Conservation (phyloP, 345 rosid species). For the Barbarea vulgaris region DNA sequence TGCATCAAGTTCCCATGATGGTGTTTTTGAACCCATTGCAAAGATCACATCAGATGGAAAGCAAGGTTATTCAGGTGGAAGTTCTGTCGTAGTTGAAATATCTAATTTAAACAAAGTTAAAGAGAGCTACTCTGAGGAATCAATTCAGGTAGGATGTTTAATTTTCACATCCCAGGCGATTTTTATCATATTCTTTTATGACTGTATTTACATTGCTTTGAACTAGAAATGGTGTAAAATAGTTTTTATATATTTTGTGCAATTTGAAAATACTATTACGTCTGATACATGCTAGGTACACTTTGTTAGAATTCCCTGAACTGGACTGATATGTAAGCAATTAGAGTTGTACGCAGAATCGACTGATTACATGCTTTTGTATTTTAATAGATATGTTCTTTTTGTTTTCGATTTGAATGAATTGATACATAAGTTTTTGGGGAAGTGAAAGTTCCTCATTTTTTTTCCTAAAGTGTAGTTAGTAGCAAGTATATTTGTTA, state of each 20-base stretch:
- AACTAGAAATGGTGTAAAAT: constrained; percentile 1
- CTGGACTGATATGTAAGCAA: constrained; percentile 19
- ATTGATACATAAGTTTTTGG: constrained; percentile 6
- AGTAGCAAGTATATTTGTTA: constrained; percentile 4
- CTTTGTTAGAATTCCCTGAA: constrained; percentile 17
- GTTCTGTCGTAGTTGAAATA: constrained; percentile 87
- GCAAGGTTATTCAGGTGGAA: constrained; percentile 78
- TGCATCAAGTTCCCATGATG: constrained; percentile 85
- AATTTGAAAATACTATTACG: background rate
- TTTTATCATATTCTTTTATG: background rate
- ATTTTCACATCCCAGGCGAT: background rate
- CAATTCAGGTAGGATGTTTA: constrained; percentile 72
- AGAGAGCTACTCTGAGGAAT: constrained; percentile 93
- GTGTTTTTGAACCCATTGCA: constrained; percentile 71
- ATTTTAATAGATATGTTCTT: background rate
- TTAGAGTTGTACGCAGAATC: background rate
- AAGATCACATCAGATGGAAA: constrained; percentile 91
- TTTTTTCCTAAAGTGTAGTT: constrained; percentile 13
- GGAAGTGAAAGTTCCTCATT: background rate
- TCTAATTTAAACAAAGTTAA: constrained; percentile 95
- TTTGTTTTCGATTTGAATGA: background rate
- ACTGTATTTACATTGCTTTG: constrained; percentile 18
- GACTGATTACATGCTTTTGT: constrained; percentile 8
- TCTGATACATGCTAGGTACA: constrained; percentile 28
- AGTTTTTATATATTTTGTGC: constrained; percentile 4